phyloP scores from a whole-genome alignment of 1,284 basidiomycete genomes.

The Termitomyces sp. region DNA sequence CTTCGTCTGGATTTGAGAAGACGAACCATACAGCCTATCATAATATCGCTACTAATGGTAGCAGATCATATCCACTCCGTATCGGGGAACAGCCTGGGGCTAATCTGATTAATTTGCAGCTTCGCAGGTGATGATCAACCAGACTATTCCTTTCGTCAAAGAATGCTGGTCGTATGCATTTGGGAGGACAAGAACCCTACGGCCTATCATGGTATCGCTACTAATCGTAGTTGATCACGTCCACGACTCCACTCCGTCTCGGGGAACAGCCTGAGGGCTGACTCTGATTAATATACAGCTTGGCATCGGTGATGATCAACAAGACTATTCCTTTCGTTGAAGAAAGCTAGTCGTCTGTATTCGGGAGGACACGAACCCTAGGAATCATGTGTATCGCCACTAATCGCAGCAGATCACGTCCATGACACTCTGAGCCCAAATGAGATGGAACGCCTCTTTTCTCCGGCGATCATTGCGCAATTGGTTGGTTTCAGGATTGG shows the following conservation, averaged over 20 bases:
- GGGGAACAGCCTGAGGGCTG: background rate
- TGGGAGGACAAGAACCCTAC: too few relatives aligned
- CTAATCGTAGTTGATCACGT: background rate
- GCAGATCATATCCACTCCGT: too few relatives aligned
- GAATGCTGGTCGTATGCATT: too few relatives aligned
- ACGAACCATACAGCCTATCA: too few relatives aligned
- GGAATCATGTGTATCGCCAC: background rate
- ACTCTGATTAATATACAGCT: slow-evolving; percentile 3
- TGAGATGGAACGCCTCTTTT: background rate
- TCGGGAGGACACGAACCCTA: slow-evolving; percentile 2
- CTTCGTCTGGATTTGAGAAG: too few relatives aligned
- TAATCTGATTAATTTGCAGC: background rate
- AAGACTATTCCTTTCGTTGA: slow-evolving; percentile 16
- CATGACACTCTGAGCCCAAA: background rate
- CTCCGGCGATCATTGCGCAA: background rate
- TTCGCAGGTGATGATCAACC: slow-evolving; percentile 19
- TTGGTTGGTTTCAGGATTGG: background rate
- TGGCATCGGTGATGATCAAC: slow-evolving; percentile 18
- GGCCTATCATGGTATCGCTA: too few relatives aligned
- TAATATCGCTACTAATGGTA: too few relatives aligned
- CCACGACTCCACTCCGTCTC: background rate
- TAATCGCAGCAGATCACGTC: slow-evolving; percentile 3
- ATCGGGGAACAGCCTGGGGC: background rate
- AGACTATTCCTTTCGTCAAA: too few relatives aligned
- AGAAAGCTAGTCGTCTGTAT: slow-evolving; percentile 9